phyloP scores from a whole-genome alignment of 148 eudicot genomes.

The Silene conica region DNA sequence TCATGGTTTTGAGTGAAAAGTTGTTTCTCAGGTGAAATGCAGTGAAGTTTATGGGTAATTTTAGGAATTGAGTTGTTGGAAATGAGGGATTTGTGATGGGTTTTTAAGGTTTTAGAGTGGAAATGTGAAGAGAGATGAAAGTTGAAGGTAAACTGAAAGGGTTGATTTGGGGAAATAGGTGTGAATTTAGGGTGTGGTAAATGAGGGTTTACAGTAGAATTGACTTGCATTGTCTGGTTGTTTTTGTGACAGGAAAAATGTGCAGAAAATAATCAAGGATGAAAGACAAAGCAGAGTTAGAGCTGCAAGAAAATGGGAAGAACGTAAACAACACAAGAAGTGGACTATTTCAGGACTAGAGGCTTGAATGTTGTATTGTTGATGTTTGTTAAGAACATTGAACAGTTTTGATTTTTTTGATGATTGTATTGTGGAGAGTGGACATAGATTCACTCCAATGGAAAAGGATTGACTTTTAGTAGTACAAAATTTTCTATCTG shows the following conservation, averaged over 20 bases:
- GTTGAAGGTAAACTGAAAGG: neutral
- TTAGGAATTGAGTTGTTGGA: neutral
- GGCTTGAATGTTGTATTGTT: too few relatives aligned
- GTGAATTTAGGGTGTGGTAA: constrained; percentile 13
- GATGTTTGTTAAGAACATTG: too few relatives aligned
- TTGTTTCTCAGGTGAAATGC: constrained; percentile 28
- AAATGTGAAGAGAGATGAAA: constrained; percentile 6
- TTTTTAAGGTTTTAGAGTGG: constrained; percentile 10
- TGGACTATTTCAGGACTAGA: too few relatives aligned
- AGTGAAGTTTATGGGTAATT: constrained; percentile 15
- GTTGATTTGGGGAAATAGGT: neutral
- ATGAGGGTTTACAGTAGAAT: neutral
- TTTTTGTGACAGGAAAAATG: neutral
- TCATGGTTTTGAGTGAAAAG: constrained; percentile 16
- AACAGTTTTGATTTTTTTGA: too few relatives aligned
- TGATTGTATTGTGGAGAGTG: too few relatives aligned
- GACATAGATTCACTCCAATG: too few relatives aligned
- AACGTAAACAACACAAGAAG: too few relatives aligned
- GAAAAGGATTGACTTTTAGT: too few relatives aligned
- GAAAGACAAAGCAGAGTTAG: too few relatives aligned
- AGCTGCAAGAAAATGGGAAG: too few relatives aligned
- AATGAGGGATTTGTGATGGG: constrained; percentile 1
- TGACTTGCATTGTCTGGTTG: constrained; percentile 21
- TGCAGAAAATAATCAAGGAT: neutral
- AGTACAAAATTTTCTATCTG: too few relatives aligned